These are phyloP conservation scores for Podaxis rugospora DNA, from an alignment of 768 basidiomycete genomes.

Conservation along the genomic window DNA sequence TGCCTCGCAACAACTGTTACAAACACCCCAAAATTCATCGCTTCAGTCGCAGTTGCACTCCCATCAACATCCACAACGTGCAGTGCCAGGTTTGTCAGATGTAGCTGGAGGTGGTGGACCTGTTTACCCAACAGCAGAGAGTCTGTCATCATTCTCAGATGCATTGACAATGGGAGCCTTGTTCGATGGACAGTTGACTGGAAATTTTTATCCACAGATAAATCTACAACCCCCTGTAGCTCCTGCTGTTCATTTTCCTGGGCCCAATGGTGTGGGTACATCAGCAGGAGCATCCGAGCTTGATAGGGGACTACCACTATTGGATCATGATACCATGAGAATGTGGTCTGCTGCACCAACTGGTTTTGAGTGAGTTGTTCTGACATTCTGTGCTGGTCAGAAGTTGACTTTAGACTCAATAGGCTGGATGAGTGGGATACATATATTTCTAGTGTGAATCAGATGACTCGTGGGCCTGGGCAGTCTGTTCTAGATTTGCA, in stretches of 20 bases:
- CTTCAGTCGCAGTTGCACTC: not conserved
- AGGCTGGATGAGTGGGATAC: slow-evolving; percentile 38
- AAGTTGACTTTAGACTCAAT: not conserved
- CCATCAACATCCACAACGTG: not conserved
- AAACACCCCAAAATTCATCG: not conserved
- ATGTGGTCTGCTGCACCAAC: slow-evolving; percentile 64
- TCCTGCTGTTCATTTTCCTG: not conserved
- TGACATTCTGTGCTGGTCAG: not conserved
- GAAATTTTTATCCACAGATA: not conserved
- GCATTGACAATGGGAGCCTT: not conserved
- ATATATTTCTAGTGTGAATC: slow-evolving; percentile 14
- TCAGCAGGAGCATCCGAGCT: not conserved
- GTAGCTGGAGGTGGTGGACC: not conserved
- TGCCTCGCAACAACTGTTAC: not conserved
- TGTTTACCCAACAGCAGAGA: not conserved
- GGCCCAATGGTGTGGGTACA: not conserved
- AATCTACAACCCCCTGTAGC: not conserved
- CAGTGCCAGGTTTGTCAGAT: not conserved
- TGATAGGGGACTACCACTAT: slow-evolving; percentile 16
- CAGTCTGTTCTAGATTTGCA: not conserved
- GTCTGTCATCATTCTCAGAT: not conserved
- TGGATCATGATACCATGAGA: slow-evolving; percentile 48
- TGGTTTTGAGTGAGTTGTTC: slow-evolving; percentile 50
- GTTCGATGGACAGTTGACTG: slow-evolving; percentile 6
- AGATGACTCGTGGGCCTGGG: slow-evolving; percentile 20